These are phyloP conservation scores for Teratosphaeria pseudoeucalypti DNA, from an alignment of 2,329 filamentous ascomycete genomes.

Conservation along the genomic window DNA sequence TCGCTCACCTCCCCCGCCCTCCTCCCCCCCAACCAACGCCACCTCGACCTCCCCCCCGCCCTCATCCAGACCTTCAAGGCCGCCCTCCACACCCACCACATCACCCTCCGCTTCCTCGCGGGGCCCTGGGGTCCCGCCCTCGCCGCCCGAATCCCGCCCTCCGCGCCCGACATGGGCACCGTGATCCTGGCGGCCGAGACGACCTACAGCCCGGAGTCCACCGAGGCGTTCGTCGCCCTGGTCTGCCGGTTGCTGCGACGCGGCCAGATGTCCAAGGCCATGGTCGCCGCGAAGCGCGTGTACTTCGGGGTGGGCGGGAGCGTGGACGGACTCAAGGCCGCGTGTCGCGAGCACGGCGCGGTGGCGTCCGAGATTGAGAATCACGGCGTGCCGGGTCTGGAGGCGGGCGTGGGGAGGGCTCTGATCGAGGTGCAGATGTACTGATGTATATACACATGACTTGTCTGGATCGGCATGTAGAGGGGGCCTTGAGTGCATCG, in stretches of 20 bases:
- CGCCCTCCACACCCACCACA: conserved; percentile 40
- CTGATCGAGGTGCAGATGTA: conserved; percentile 37
- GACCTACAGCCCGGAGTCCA: conserved; percentile 67
- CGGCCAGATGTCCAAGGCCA: conserved; percentile 47
- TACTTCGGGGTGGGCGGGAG: conserved; percentile 82
- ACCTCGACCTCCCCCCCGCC: conserved; percentile 53
- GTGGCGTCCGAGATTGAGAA: conserved; percentile 41
- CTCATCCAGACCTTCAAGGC: conserved; percentile 43
- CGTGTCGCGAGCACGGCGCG: conserved; percentile 31
- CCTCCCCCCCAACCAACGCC: conserved; percentile 31
- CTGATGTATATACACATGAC: conserved; percentile 12
- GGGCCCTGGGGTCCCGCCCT: conserved; percentile 61
- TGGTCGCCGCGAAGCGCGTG: conserved; percentile 66
- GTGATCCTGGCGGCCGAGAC: conserved; percentile 68
- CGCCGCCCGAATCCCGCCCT: conserved; percentile 43
- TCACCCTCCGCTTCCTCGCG: conserved; percentile 58
- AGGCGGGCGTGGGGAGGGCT: conserved; percentile 35
- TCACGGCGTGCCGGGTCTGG: conserved; percentile 32
- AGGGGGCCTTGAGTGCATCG: background rate
- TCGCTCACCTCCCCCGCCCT: conserved; percentile 9
- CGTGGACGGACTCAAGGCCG: conserved; percentile 58
- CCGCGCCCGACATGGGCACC: conserved; percentile 29
- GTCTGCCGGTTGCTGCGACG: conserved; percentile 48
- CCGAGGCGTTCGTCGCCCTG: conserved; percentile 58
- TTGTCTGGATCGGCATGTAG: background rate